These are phyloP conservation scores for Rosa hybrid DNA, from an alignment of 331 rosid genomes.

Conservation along the genomic window DNA sequence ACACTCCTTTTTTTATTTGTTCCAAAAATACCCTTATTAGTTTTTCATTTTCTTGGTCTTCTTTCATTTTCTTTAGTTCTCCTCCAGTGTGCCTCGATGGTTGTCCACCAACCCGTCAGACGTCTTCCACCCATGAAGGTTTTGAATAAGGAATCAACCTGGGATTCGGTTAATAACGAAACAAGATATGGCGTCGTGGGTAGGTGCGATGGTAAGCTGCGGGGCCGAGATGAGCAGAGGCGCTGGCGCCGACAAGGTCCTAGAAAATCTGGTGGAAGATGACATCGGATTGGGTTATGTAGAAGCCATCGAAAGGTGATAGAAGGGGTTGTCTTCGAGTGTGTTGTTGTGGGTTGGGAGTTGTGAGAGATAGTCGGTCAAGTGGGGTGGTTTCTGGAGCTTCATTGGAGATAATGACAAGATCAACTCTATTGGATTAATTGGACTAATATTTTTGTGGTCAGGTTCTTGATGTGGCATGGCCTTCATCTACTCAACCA, in stretches of 20 bases:
- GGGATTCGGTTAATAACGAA: background rate
- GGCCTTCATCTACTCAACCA: too few relatives aligned
- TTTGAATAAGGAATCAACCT: too few relatives aligned
- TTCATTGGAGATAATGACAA: constrained; percentile 12
- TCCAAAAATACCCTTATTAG: too few relatives aligned
- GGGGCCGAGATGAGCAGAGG: constrained; percentile 4
- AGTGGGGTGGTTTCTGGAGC: constrained; percentile 40
- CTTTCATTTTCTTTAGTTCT: too few relatives aligned
- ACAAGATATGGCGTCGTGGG: constrained; percentile 50
- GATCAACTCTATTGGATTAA: background rate
- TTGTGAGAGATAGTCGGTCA: constrained; percentile 29
- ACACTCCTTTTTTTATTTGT: too few relatives aligned
- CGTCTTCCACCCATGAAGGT: too few relatives aligned
- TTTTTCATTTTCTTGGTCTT: too few relatives aligned
- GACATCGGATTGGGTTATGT: constrained; percentile 50
- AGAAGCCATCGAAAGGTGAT: constrained; percentile 49
- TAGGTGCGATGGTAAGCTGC: constrained; percentile 64
- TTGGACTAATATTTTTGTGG: too few relatives aligned
- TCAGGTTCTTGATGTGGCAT: too few relatives aligned
- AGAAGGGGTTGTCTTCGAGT: constrained; percentile 54
- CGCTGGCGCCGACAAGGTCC: constrained; percentile 31
- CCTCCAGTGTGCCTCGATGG: too few relatives aligned
- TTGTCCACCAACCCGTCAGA: too few relatives aligned
- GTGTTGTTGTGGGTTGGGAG: constrained; percentile 52
- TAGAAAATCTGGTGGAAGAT: constrained; percentile 51